A percentile compares a stretch with the other conserved stretches of the same genome.
Evolutionary conservation across 2,329 filamentous ascomycete species (phyloP).

Genomic region (Aspergillus sp.): DNA sequence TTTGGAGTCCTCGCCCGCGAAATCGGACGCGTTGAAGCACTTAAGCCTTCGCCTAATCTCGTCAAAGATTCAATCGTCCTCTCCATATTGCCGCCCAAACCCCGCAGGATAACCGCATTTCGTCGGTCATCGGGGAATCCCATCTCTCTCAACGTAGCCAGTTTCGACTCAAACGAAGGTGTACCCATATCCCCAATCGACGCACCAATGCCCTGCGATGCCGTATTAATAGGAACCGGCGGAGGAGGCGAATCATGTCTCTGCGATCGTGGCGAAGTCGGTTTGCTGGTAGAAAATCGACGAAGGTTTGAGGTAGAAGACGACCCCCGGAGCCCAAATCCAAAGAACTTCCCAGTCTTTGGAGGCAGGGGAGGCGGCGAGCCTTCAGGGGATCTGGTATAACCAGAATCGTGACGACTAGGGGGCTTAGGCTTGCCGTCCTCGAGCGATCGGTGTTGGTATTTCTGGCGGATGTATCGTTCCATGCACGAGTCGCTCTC

Average conservation of each 20-base stretch:
- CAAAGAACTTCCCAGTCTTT: conserved; percentile 55
- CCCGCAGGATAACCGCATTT: conserved; percentile 74
- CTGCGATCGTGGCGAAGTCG: conserved; percentile 20
- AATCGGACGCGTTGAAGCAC: conserved; percentile 33
- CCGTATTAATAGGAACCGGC: conserved; percentile 21
- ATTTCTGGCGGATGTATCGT: conserved; percentile 89
- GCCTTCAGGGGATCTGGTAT: conserved; percentile 48
- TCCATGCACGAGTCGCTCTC: conserved; percentile 94
- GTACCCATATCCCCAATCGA: conserved; percentile 49
- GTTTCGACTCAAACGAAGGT: conserved; percentile 60
- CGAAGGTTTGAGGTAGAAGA: conserved; percentile 64
- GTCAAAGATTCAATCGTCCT: conserved; percentile 78
- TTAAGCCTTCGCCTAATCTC: conserved; percentile 62
- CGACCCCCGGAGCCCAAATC: conserved; percentile 59
- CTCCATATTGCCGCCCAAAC: conserved; percentile 77
- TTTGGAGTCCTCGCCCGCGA: conserved; percentile 53
- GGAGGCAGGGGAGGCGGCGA: conserved; percentile 53
- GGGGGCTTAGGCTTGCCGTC: conserved; percentile 39
- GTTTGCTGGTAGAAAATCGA: conserved; percentile 52
- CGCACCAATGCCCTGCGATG: conserved; percentile 55
- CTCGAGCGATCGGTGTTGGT: conserved; percentile 59
- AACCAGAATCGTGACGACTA: conserved; percentile 51
- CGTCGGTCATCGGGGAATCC: conserved; percentile 79
- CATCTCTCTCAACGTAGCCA: conserved; percentile 76
- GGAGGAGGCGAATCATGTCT: conserved; percentile 20